Percentiles rank a stretch among this genome's conserved stretches.
phyloP scores from a whole-genome alignment of 1,139 yeast species.

The Lodderomyces theae region DNA sequence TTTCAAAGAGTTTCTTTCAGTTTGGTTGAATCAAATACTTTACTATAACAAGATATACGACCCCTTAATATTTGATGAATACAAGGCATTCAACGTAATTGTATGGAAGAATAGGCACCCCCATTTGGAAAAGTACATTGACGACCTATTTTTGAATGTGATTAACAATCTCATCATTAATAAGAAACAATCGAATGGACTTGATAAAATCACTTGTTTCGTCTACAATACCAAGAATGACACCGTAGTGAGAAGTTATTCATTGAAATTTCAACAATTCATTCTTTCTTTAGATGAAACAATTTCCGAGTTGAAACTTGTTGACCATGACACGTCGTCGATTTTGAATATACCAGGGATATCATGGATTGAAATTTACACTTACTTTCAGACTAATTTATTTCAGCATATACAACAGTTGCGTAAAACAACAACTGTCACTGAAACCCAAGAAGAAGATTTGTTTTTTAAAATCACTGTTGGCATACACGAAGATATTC shows the following conservation, averaged over 20 bases:
- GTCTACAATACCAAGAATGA: slow-evolving; percentile 24
- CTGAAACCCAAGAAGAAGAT: slow-evolving; percentile 7
- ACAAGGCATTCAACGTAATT: slow-evolving; percentile 38
- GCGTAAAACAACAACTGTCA: slow-evolving; percentile 8
- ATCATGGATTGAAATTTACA: slow-evolving; percentile 34
- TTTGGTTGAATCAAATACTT: slow-evolving; percentile 46
- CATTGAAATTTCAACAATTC: slow-evolving; percentile 27
- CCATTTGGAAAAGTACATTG: slow-evolving; percentile 35
- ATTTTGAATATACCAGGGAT: slow-evolving; percentile 24
- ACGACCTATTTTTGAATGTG: slow-evolving; percentile 21
- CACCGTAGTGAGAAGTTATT: slow-evolving; percentile 23
- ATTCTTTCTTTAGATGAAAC: slow-evolving; percentile 15
- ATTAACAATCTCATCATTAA: slow-evolving; percentile 13
- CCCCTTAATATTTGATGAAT: slow-evolving; percentile 33
- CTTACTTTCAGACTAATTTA: slow-evolving; percentile 30
- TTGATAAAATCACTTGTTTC: slow-evolving; percentile 13
- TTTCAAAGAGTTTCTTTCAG: slow-evolving; percentile 38
- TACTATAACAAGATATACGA: slow-evolving; percentile 47
- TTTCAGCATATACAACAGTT: slow-evolving; percentile 33
- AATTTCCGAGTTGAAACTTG: slow-evolving; percentile 9
- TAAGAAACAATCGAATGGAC: slow-evolving; percentile 11
- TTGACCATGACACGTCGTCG: slow-evolving; percentile 11
- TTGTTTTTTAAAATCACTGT: slow-evolving; percentile 31
- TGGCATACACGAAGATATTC: slow-evolving; percentile 26
- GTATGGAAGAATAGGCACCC: slow-evolving; percentile 45